Conservation (phyloP, 768 basidiomycete genomes). For the Tulasnella sp. region DNA sequence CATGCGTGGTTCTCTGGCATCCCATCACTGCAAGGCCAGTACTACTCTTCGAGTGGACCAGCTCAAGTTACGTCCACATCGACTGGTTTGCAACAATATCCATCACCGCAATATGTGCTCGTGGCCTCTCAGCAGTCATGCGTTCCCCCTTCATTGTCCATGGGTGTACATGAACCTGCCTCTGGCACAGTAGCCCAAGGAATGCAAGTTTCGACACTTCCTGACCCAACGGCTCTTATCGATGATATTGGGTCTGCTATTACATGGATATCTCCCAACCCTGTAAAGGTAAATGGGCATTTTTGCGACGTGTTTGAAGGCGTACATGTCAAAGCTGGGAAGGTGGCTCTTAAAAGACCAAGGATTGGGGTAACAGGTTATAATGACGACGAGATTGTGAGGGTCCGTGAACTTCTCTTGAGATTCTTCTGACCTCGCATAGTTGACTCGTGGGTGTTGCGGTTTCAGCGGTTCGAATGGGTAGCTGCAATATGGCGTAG, state of each 20-base stretch:
- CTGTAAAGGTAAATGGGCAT: too few relatives aligned
- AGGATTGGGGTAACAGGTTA: too few relatives aligned
- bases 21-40: background rate
- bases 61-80: too few relatives aligned
- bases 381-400: too few relatives aligned
- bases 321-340: too few relatives aligned
- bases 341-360: too few relatives aligned
- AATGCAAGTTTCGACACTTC: too few relatives aligned
- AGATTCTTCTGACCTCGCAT: too few relatives aligned
- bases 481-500: too few relatives aligned
- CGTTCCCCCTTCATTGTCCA: conserved; percentile 13
- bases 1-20: background rate
- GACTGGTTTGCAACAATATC: too few relatives aligned
- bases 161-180: conserved; percentile 4
- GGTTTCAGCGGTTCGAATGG: background rate
- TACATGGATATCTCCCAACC: too few relatives aligned
- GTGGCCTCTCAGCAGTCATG: conserved; percentile 22
- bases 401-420: background rate
- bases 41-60: conserved; percentile 12
- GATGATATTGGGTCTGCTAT: background rate
- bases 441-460: background rate
- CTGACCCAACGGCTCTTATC: background rate
- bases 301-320: too few relatives aligned
- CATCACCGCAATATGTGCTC: background rate
- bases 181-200: background rate